Percentiles rank a stretch among this genome's conserved stretches.
phyloP scores from a whole-genome alignment of 305 asterid genomes.

The Solanum hybrid region DNA sequence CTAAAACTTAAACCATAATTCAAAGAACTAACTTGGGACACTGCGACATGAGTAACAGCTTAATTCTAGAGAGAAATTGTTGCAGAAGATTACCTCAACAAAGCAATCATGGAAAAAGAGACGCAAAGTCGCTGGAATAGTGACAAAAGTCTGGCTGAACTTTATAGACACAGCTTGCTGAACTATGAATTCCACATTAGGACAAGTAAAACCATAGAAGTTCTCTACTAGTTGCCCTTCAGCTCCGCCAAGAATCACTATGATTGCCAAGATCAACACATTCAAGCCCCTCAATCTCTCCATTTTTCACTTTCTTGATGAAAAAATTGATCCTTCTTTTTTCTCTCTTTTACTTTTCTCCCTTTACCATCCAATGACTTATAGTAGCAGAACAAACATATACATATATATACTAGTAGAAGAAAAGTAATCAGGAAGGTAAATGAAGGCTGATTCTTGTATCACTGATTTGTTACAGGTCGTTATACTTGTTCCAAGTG shows the following conservation, averaged over 20 bases:
- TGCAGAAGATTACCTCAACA: constrained; percentile 35
- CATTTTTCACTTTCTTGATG: constrained; percentile 15
- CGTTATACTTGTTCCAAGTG: constrained; percentile 22
- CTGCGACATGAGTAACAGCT: background rate
- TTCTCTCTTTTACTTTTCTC: background rate
- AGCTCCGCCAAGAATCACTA: constrained; percentile 18
- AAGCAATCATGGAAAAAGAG: constrained; percentile 71
- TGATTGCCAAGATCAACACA: constrained; percentile 18
- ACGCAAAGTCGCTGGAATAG: constrained; percentile 63
- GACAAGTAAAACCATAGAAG: constrained; percentile 44
- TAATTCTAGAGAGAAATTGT: background rate
- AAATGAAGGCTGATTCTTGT: background rate
- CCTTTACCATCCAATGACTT: background rate
- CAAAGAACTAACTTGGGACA: background rate
- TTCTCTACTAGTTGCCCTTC: constrained; percentile 39
- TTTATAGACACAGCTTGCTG: constrained; percentile 37
- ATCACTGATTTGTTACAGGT: background rate
- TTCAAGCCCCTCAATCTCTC: constrained; percentile 10
- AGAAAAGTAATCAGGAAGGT: background rate
- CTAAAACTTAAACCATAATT: background rate
- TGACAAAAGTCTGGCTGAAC: constrained; percentile 40
- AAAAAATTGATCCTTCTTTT: background rate
- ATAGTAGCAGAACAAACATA: background rate
- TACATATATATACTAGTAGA: background rate
- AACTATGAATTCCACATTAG: constrained; percentile 47